Base-by-base conservation (phyloP, 768 basidiomycete genomes). In the Serendipita vermifera region DNA sequence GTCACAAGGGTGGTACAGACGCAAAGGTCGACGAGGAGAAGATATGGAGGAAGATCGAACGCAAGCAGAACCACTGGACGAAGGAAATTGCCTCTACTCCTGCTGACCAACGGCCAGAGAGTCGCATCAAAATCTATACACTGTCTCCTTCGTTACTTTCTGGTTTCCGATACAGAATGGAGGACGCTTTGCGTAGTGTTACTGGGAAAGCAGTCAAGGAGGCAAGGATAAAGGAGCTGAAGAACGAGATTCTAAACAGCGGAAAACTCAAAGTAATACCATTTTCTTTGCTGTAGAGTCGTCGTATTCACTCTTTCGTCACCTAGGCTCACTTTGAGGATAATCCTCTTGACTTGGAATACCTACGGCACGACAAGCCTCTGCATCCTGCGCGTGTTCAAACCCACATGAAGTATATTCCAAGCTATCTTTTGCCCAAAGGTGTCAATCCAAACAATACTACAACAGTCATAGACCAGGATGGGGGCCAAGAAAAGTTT, bases 161-260 rank as follows among this genome's bases (percentile, higher is more conserved):
- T 31, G 22, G 89, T 20, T 99, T 99, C 72, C 74, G 93, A 64
- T 99, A 99, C 71, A 78, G 96, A 46, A 97, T 97, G 94, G 89
- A 94, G 65, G 96, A 98, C 65, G 96, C 90, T 1, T 66, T 98
- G 63, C 75, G 89, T 60, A 79, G 83, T 41, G 92, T 96, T 7
- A 98, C 96, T 56, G 77, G 83, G 61, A 83, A 79, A 57, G 81
- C 84, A 5, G 81, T 98, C 59, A 79, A 83, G 61, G 94, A 99
- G 68, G 96, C 96, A 1, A 74, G 92, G 62, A 75, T 96, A 41
- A 94, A 93, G 68, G 94, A 98, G 68, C 71, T 98, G 62, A 92
- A 94, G 69, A 71, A 82, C 29, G 96, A 99, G 69, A 83, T 98
- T 33, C 68, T 99, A 61, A 93, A 96, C 66, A 93, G 90, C 38